These are phyloP conservation scores for Spathaspora sp. DNA, from an alignment of 1,139 yeast species.

Conservation along the genomic window DNA sequence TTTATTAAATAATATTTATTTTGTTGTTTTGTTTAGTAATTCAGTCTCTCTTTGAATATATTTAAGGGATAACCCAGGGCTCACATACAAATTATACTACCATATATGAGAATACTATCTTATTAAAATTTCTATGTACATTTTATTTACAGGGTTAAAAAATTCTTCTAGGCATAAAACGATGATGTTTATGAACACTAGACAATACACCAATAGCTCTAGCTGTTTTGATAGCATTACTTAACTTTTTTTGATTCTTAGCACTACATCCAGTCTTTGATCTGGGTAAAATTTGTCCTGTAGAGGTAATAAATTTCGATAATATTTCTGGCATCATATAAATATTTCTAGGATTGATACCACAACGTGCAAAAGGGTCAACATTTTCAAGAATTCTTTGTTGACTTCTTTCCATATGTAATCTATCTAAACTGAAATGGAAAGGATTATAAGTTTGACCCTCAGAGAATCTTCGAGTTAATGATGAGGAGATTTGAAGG, in stretches of 20 bases:
- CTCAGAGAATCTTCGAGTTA: constrained; percentile 40
- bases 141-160: constrained; percentile 19
- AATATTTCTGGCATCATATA: constrained; percentile 66
- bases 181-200: constrained; percentile 56
- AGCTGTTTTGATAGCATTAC: constrained; percentile 69
- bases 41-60: too few species aligned
- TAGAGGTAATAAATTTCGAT: constrained; percentile 54
- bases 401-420: constrained; percentile 34
- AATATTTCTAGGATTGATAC: constrained; percentile 62
- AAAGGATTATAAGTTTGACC: constrained; percentile 68
- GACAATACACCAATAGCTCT: constrained; percentile 68
- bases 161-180: constrained; percentile 41
- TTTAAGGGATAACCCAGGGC: too few species aligned
- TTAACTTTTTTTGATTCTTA: constrained; percentile 60
- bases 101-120: too few species aligned
- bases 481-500: constrained; percentile 21
- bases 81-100: too few species aligned
- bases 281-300: constrained; percentile 69
- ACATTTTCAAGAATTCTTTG: constrained; percentile 15
- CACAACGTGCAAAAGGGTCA: constrained; percentile 52
- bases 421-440: constrained; percentile 63
- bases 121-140: background rate
- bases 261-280: constrained; percentile 64
- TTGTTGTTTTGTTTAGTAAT: too few species aligned
- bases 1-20: too few species aligned